Evolutionary conservation across 352 stramenopile species (phyloP).

Genomic region (Phytophthora kernoviae): DNA sequence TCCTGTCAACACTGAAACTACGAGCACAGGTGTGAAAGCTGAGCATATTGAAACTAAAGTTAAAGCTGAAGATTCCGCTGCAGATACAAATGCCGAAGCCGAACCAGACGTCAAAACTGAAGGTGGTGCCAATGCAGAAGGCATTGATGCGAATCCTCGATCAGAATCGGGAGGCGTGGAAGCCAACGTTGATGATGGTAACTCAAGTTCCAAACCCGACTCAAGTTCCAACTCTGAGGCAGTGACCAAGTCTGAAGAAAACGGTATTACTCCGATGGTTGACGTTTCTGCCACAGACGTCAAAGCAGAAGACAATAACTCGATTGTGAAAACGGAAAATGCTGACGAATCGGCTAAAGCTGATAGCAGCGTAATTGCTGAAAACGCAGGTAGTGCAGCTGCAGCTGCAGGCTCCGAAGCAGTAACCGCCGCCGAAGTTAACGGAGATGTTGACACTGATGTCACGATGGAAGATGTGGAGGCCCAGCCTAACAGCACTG

Average conservation of each 20-base stretch:
- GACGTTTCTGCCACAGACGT: not conserved
- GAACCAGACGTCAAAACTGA: slow-evolving; percentile 6
- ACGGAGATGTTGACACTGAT: slow-evolving; percentile 1
- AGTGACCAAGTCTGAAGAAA: slow-evolving; percentile 4
- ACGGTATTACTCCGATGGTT: not conserved
- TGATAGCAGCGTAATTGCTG: not conserved
- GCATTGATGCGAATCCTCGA: not conserved
- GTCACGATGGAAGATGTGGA: slow-evolving; percentile 14
- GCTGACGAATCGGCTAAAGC: not conserved
- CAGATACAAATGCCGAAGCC: not conserved
- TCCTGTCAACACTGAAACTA: slow-evolving; percentile 16
- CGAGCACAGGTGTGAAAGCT: slow-evolving; percentile 6
- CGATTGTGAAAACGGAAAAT: not conserved
- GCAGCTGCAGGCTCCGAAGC: not conserved
- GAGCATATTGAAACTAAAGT: slow-evolving; percentile 1
- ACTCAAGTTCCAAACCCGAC: not conserved
- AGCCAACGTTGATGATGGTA: not conserved
- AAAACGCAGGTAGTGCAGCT: slow-evolving; percentile 2
- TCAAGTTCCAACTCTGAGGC: not conserved
- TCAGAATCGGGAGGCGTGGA: not conserved
- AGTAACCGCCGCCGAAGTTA: not conserved
- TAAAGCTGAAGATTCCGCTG: slow-evolving; percentile 3
- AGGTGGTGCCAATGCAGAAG: not conserved
- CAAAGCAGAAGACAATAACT: slow-evolving; percentile 5
- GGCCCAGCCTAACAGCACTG: not conserved